These are phyloP conservation scores for Coemansia sp. DNA, from an alignment of 192 early-diverging fungal genomes.

Conservation along the genomic window DNA sequence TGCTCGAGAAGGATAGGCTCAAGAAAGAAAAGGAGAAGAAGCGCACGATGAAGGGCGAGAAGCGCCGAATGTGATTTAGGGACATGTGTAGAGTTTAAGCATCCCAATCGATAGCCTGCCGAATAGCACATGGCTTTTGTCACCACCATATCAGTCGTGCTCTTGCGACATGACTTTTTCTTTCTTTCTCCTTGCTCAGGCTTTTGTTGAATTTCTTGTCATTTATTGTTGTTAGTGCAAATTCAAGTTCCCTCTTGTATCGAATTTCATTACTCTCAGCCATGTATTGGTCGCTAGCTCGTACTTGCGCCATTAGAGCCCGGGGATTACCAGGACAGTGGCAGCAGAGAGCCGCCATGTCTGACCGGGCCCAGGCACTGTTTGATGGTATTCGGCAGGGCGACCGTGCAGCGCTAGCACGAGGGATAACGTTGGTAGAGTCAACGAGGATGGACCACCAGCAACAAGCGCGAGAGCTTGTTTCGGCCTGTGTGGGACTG, in stretches of 20 bases:
- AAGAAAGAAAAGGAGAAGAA: conserved; percentile 39
- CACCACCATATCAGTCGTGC: background rate
- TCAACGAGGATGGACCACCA: conserved; percentile 68
- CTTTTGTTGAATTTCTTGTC: background rate
- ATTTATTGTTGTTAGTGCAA: background rate
- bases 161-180: background rate
- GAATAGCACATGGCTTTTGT: too few species aligned
- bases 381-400: conserved; percentile 36
- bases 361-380: conserved; percentile 11
- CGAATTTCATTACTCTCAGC: background rate
- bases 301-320: background rate
- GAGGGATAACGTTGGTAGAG: conserved; percentile 61
- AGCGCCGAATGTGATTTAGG: conserved; percentile 34
- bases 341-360: background rate
- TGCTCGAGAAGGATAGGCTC: conserved; percentile 22
- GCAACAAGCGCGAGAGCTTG: conserved; percentile 61
- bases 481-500: conserved; percentile 53
- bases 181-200: background rate
- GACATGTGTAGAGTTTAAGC: too few species aligned
- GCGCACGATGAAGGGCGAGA: conserved; percentile 45
- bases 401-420: conserved; percentile 32
- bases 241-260: background rate
- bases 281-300: background rate
- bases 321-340: background rate
- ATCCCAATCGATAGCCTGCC: too few species aligned